Percentiles rank a stretch among this genome's conserved stretches.
These are phyloP conservation scores for Polyporus arcularius DNA, from an alignment of 768 basidiomycete genomes.

Conservation along the genomic window DNA sequence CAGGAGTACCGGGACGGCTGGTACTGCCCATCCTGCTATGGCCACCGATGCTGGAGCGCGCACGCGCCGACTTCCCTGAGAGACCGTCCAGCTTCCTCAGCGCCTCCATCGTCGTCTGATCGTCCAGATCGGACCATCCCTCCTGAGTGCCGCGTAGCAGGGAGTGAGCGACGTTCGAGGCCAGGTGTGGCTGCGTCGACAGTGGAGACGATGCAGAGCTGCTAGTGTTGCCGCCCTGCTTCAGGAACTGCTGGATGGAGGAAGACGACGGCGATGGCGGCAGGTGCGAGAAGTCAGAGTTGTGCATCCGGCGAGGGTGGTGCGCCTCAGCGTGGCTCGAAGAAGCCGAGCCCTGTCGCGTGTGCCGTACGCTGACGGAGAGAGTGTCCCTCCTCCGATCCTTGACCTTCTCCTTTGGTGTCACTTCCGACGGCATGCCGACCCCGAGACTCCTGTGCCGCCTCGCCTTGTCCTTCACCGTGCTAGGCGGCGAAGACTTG, in stretches of 20 bases:
- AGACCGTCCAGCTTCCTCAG: conserved; percentile 92
- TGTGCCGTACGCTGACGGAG: conserved; percentile 42
- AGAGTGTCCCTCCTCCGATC: conserved; percentile 36
- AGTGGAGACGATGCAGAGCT: conserved; percentile 39
- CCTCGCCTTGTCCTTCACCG: conserved; percentile 50
- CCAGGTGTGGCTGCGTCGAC: conserved; percentile 44
- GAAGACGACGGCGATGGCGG: conserved; percentile 92
- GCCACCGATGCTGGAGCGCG: conserved; percentile 68
- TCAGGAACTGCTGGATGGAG: conserved; percentile 82
- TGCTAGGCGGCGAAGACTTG: conserved; percentile 39
- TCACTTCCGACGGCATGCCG: conserved; percentile 41
- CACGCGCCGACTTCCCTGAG: conserved; percentile 70
- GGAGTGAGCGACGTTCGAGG: conserved; percentile 80
- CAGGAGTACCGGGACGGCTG: conserved; percentile 70
- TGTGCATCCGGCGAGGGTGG: conserved; percentile 59
- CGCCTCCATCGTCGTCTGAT: conserved; percentile 87
- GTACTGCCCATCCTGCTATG: conserved; percentile 49
- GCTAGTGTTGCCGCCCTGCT: conserved; percentile 49
- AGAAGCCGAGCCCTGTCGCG: conserved; percentile 69
- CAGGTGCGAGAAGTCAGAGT: conserved; percentile 84
- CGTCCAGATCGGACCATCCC: conserved; percentile 86
- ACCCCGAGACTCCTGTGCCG: conserved; percentile 76
- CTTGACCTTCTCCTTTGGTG: conserved; percentile 47
- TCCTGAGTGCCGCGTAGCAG: conserved; percentile 85
- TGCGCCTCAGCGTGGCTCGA: conserved; percentile 55